Evolutionary conservation across 345 rosid species (phyloP).

Genomic region (Durio zibethinus): DNA sequence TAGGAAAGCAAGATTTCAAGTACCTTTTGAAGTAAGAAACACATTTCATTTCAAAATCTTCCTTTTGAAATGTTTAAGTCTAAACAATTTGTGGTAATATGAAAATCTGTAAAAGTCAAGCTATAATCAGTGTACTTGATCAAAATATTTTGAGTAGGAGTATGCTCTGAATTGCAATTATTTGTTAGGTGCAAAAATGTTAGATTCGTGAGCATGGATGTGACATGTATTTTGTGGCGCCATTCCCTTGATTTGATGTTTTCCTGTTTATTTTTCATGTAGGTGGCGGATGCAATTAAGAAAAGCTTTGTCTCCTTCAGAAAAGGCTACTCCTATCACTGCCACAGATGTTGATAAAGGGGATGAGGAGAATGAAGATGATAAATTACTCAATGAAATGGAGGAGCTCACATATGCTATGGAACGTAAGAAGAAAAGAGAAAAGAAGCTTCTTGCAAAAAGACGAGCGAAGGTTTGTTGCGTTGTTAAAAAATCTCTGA

Average conservation of each 20-base stretch:
- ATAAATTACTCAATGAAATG: conserved; percentile 85
- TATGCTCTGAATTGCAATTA: neutral
- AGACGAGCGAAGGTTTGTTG: conserved; percentile 70
- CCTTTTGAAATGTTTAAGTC: neutral
- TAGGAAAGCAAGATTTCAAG: conserved; percentile 96
- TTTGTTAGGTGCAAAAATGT: neutral
- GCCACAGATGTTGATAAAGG: conserved; percentile 38
- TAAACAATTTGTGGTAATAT: neutral
- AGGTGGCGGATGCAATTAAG: conserved; percentile 90
- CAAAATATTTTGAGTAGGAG: neutral
- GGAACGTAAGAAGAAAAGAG: conserved; percentile 78
- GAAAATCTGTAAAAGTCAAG: neutral
- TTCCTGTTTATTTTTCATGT: conserved; percentile 13
- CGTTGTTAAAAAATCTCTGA: neutral
- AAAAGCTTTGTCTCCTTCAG: conserved; percentile 68
- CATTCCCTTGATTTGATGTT: neutral
- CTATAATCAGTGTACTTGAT: neutral
- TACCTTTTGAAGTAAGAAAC: conserved; percentile 72
- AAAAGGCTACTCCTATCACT: conserved; percentile 39
- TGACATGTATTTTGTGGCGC: neutral
- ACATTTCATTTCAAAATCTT: neutral
- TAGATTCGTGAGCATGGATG: neutral
- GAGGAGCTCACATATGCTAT: conserved; percentile 73
- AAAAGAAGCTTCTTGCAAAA: conserved; percentile 68
- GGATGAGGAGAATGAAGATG: conserved; percentile 67